Evolutionary conservation across 331 rosid species (phyloP), one percentile per base, ranked within the genome.

Genomic region (Acacia pycnantha): DNA sequence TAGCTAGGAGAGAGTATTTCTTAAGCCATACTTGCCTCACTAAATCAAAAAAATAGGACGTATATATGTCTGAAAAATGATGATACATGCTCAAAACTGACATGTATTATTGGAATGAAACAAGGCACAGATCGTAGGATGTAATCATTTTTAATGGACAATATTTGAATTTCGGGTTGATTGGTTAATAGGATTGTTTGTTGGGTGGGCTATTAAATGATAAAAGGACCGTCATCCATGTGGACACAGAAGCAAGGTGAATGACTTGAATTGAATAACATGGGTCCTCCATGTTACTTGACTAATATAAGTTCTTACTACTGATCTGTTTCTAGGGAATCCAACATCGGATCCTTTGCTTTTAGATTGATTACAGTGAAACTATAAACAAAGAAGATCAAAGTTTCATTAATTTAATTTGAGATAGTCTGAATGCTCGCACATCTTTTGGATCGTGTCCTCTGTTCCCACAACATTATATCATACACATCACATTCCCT

Each of bases 381-480:
- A 67, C 46, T 26, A 22, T 59, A 31, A 19, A 54, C 43, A 53
- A 14, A 18, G 22, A 0, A 0, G 27, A 24, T 8, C 6, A 8
- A 10, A 12, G 8, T 21, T 50, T 61, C 61, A 79, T 67, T 14
- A 22, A 67, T 67, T 75, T 76, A 59, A 72, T 48, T 19, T 21
- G 37, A 33, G 62, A 54, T 54, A 47, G 40, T 59, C 33, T 31
- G 71, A 80, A 70, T 41, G 79, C 62, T 82, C 54, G 90, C 92
- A 50, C 74, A 61, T 76, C 82, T 85, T 85, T 85, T 85, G 92
- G 92, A 87, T 89, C 90, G 31, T 88, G 93, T 88, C 87, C 78
- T 74, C 79, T 44, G 70, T 81, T 51, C 48, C 73, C 80, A 35
- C 82, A 68, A 83, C 92, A 86, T 16, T 8, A 12, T 22, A 67